Percentiles rank a stretch among this genome's conserved stretches.
These are phyloP conservation scores for Suillus discolor DNA, from an alignment of 768 basidiomycete species.

Conservation along the genomic window DNA sequence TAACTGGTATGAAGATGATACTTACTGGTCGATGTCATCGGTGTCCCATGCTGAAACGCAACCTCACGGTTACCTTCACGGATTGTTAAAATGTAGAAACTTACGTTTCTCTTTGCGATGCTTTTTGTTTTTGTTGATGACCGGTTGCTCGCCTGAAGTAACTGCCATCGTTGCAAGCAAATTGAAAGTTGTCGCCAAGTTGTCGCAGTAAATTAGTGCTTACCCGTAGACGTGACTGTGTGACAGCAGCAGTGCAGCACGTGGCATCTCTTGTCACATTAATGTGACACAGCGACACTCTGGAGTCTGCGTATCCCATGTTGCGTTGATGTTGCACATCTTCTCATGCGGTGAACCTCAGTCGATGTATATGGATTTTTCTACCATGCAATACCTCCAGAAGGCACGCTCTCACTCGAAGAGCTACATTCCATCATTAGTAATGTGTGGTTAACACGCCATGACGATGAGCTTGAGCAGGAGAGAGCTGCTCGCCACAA, in stretches of 20 bases:
- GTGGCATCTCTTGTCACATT: too few relatives aligned
- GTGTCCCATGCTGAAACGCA: constrained; percentile 89
- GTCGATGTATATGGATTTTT: constrained; percentile 84
- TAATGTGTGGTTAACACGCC: too few relatives aligned
- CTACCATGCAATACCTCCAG: constrained; percentile 66
- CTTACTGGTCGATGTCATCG: constrained; percentile 98
- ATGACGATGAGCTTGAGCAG: constrained; percentile 63
- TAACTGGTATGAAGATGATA: constrained; percentile 13
- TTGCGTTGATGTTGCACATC: constrained; percentile 7
- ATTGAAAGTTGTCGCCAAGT: background rate
- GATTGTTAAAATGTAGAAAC: constrained; percentile 28
- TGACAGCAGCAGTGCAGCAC: too few relatives aligned
- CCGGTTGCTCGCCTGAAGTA: constrained; percentile 37
- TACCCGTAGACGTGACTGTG: too few relatives aligned
- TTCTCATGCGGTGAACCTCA: constrained; percentile 27
- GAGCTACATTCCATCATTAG: constrained; percentile 67
- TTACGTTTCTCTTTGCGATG: constrained; percentile 95
- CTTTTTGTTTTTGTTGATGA: constrained; percentile 81
- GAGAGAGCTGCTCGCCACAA: constrained; percentile 66
- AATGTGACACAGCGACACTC: too few relatives aligned
- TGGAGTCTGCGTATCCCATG: too few relatives aligned
- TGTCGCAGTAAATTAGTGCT: background rate
- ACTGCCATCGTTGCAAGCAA: constrained; percentile 22
- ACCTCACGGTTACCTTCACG: constrained; percentile 9
- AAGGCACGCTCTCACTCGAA: constrained; percentile 55